These are phyloP conservation scores for Aureobasidium sp. DNA, from an alignment of 2,329 filamentous ascomycete genomes.

Conservation along the genomic window DNA sequence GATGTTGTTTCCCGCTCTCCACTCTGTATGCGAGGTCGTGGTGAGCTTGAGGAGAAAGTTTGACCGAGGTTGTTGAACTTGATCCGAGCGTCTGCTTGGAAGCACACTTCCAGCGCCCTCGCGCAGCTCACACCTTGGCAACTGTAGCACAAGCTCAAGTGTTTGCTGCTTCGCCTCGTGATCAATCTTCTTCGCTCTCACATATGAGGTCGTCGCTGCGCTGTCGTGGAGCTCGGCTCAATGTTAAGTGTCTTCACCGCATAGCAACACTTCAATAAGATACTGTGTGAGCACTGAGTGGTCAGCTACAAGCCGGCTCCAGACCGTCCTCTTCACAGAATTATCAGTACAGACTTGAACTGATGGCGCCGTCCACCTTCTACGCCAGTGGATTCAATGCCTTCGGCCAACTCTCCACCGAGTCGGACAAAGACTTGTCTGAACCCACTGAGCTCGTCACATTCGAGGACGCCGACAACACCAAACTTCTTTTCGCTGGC, in stretches of 20 bases:
- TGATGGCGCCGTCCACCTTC: neutral
- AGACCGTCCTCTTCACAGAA: neutral
- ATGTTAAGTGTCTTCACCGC: neutral
- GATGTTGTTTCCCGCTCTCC: neutral
- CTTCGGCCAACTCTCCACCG: neutral
- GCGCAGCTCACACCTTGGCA: neutral
- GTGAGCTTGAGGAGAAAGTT: neutral
- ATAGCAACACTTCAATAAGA: neutral
- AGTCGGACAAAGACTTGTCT: neutral
- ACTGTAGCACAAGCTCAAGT: neutral
- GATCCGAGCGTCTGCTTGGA: neutral
- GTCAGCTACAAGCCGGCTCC: neutral
- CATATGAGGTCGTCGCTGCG: neutral
- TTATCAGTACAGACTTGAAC: neutral
- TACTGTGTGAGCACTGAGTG: too few relatives aligned
- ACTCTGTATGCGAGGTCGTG: neutral
- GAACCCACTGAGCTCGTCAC: neutral
- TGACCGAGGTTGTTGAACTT: neutral
- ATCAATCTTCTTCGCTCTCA: neutral
- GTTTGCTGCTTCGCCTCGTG: conserved; percentile 7
- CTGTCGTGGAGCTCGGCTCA: neutral
- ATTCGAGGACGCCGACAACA: neutral
- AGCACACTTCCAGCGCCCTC: neutral
- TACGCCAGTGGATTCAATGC: conserved; percentile 15
- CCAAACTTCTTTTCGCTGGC: conserved; percentile 24